Conservation (phyloP, 1,139 yeast genomes). For the Spathaspora sp. region DNA sequence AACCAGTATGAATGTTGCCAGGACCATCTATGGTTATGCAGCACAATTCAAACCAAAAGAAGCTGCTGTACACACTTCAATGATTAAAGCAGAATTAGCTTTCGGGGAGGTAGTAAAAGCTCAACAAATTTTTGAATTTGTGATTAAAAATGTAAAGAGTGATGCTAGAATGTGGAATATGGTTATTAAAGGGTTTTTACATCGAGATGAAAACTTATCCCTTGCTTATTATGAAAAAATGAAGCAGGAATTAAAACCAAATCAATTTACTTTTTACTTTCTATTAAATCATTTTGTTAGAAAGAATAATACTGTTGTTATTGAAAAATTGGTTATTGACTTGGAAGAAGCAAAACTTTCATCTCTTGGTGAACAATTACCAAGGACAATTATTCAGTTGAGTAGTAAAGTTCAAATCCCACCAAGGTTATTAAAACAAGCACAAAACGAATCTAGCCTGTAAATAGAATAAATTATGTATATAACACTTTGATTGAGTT, state of each 20-base stretch:
- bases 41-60: constrained; percentile 34
- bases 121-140: constrained; percentile 45
- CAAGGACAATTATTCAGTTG: background rate
- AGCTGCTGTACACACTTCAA: constrained; percentile 50
- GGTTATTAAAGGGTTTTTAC: constrained; percentile 51
- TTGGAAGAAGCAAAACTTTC: constrained; percentile 36
- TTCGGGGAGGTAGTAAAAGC: constrained; percentile 52
- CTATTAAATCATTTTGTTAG: constrained; percentile 46
- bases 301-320: constrained; percentile 28
- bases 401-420: constrained; percentile 6
- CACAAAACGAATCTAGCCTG: constrained; percentile 2
- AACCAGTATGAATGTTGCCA: constrained; percentile 51
- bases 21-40: constrained; percentile 43
- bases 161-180: constrained; percentile 58
- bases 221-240: constrained; percentile 35
- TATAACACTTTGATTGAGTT: too few relatives aligned
- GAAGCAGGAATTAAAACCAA: constrained; percentile 37
- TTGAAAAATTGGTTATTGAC: constrained; percentile 39
- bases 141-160: constrained; percentile 28
- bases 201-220: constrained; percentile 38
- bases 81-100: constrained; percentile 58
- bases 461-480: constrained; percentile 6
- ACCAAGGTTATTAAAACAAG: constrained; percentile 4
- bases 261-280: constrained; percentile 58
- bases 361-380: constrained; percentile 9